phyloP scores from a whole-genome alignment of 2,329 filamentous ascomycete genomes.

The Botryotinia convoluta region DNA sequence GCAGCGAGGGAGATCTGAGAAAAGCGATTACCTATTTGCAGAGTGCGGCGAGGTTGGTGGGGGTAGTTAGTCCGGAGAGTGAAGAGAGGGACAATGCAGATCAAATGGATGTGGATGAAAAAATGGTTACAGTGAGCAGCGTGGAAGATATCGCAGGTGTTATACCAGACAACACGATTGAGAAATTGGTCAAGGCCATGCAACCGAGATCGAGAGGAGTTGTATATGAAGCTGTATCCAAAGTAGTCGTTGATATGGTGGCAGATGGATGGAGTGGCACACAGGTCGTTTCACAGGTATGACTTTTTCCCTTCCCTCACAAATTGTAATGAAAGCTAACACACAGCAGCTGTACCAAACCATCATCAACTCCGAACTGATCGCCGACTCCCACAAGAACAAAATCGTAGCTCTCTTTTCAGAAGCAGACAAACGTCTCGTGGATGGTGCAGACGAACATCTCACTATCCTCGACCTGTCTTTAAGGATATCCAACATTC shows the following conservation, averaged over 20 bases:
- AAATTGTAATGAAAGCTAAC: neutral
- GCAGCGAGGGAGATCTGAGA: conserved; percentile 89
- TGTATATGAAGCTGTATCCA: conserved; percentile 71
- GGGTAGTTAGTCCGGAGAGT: conserved; percentile 54
- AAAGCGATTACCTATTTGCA: conserved; percentile 97
- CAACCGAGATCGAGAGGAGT: conserved; percentile 63
- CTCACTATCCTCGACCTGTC: conserved; percentile 83
- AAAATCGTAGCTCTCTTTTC: conserved; percentile 87
- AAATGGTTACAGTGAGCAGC: conserved; percentile 70
- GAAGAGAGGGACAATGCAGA: conserved; percentile 43
- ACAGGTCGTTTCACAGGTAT: conserved; percentile 78
- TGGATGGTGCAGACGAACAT: conserved; percentile 95
- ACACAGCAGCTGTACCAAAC: conserved; percentile 70
- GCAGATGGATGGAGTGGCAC: conserved; percentile 96
- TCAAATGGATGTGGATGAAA: conserved; percentile 48
- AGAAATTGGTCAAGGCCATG: conserved; percentile 69
- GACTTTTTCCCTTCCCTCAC: conserved; percentile 27
- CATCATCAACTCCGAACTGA: conserved; percentile 78
- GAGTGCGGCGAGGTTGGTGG: conserved; percentile 85
- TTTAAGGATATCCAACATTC: conserved; percentile 73
- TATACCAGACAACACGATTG: conserved; percentile 74
- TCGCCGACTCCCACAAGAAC: conserved; percentile 84
- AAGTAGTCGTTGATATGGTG: conserved; percentile 83
- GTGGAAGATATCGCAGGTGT: conserved; percentile 96
- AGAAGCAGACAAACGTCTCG: conserved; percentile 87